Percentiles rank a stretch among this genome's conserved stretches.
Evolutionary conservation across 495 filamentous ascomycete genomes (phyloP).

Genomic region (Daldinia concentrica): DNA sequence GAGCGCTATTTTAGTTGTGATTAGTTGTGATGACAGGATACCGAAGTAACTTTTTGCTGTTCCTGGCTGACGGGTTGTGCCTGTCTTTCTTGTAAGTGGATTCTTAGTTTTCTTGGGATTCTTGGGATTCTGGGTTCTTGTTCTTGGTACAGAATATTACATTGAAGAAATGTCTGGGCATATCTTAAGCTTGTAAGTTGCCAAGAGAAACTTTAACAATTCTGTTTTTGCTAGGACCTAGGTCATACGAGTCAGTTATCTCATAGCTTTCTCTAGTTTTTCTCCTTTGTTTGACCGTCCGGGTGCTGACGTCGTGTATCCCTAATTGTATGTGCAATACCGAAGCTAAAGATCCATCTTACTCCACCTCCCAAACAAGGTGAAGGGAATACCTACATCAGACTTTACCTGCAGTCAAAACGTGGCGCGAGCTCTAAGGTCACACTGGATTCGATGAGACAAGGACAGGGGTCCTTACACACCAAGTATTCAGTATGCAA

Average conservation of each 20-base stretch:
- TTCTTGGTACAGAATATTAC: constrained; percentile 26
- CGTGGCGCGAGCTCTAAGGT: constrained; percentile 41
- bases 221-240: not conserved
- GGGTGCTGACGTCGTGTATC: constrained; percentile 7
- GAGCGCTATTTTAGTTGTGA: constrained; percentile 15
- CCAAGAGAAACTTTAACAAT: constrained; percentile 7
- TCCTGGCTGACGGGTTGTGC: constrained; percentile 15
- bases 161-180: constrained; percentile 2
- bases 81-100: constrained; percentile 10
- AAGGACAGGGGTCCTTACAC: not conserved
- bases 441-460: constrained; percentile 10
- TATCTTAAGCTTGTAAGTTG: constrained; percentile 5
- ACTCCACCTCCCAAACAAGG: constrained; percentile 29
- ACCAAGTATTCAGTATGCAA: not conserved
- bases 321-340: not conserved
- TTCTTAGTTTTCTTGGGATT: constrained; percentile 13
- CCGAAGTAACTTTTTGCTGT: constrained; percentile 1
- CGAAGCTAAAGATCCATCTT: constrained; percentile 13
- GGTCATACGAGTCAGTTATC: constrained; percentile 22
- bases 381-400: constrained; percentile 4
- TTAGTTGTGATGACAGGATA: constrained; percentile 3
- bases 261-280: not conserved
- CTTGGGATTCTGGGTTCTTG: not conserved
- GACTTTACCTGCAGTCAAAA: constrained; percentile 32
- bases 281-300: constrained; percentile 13